phyloP scores from a whole-genome alignment of 176 grass and related monocot species.

The Cenchrus purpureus region DNA sequence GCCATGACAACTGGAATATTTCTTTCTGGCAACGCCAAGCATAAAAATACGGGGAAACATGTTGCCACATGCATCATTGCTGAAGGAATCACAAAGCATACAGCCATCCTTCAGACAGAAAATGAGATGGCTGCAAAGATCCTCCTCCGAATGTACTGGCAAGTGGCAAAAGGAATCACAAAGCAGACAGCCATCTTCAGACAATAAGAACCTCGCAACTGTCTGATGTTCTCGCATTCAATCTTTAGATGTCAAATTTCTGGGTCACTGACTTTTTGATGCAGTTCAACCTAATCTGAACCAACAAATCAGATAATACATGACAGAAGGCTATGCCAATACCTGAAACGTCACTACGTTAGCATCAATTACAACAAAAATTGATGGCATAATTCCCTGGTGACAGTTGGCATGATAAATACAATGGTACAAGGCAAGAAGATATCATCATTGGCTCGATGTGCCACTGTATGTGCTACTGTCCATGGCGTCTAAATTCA shows the following conservation, averaged over 20 bases:
- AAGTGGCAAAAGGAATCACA: background rate
- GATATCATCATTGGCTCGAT: slow-evolving; percentile 33
- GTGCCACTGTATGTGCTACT: slow-evolving; percentile 64
- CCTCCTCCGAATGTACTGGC: background rate
- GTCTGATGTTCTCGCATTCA: background rate
- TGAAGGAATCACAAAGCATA: background rate
- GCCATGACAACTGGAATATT: too few relatives aligned
- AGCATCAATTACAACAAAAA: slow-evolving; percentile 27
- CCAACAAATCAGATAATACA: background rate
- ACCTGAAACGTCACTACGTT: background rate
- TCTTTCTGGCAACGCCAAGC: background rate
- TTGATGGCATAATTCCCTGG: background rate
- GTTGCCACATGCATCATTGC: background rate
- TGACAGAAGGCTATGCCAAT: background rate
- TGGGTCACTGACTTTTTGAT: background rate
- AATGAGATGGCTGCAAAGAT: background rate
- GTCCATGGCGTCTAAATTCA: slow-evolving; percentile 83
- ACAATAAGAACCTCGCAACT: background rate
- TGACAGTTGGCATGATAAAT: slow-evolving; percentile 4
- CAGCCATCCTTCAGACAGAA: background rate
- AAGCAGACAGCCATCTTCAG: too few relatives aligned
- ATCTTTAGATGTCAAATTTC: background rate
- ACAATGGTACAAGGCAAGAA: slow-evolving; percentile 36
- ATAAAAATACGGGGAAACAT: background rate
- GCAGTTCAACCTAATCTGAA: slow-evolving; percentile 1